Evolutionary conservation across 441 rosid genomes (phyloP).

Genomic region (Brassica hybrid): DNA sequence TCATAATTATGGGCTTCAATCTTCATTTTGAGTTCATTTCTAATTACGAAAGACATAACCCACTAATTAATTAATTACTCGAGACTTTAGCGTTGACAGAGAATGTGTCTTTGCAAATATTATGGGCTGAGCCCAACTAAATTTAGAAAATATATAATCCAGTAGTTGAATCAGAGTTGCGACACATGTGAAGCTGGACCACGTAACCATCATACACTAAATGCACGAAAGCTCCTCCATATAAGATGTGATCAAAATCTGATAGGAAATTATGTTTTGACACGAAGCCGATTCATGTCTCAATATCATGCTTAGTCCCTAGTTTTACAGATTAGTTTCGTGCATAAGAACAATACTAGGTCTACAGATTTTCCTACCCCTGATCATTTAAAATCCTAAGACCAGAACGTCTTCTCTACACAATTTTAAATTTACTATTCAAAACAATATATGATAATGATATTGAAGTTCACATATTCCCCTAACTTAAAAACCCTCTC

Average conservation of each 20-base stretch:
- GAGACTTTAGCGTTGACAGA: not conserved
- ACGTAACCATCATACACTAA: not conserved
- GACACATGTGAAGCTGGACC: not conserved
- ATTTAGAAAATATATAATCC: too few species aligned
- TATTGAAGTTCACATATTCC: not conserved
- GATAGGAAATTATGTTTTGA: not conserved
- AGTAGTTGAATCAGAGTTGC: not conserved
- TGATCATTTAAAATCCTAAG: not conserved
- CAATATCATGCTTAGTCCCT: not conserved
- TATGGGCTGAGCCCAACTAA: conserved; percentile 10
- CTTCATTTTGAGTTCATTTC: not conserved
- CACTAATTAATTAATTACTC: not conserved
- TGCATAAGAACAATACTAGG: not conserved
- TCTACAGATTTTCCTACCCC: too few species aligned
- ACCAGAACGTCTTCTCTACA: not conserved
- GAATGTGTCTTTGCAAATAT: not conserved
- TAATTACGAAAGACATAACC: not conserved
- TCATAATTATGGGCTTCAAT: not conserved
- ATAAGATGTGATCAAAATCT: not conserved
- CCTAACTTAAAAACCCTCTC: too few species aligned
- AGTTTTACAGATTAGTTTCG: not conserved
- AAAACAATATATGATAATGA: not conserved
- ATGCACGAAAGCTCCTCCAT: not conserved
- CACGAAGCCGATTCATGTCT: not conserved
- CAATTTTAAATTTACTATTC: too few species aligned